Conservation (phyloP, 306 rosid genomes). For the Lathyrus sativus region DNA sequence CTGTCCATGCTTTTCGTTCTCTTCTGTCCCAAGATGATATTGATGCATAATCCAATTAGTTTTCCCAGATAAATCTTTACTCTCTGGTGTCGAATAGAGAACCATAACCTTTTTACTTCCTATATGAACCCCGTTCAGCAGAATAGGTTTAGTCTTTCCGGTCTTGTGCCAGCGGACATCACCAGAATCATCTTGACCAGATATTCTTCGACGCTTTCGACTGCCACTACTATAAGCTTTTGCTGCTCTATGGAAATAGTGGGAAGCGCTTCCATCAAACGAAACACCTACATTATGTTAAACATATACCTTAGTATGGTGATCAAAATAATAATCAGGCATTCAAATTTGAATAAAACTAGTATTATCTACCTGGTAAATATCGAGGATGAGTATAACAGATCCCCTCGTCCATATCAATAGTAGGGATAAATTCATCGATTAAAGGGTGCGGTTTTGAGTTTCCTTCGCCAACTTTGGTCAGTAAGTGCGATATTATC, state of each 20-base stretch:
- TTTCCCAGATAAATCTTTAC: slow-evolving; percentile 70
- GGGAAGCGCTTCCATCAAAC: slow-evolving; percentile 72
- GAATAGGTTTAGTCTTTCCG: slow-evolving; percentile 72
- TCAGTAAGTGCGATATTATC: slow-evolving; percentile 73
- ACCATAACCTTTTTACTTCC: slow-evolving; percentile 91
- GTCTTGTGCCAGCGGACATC: slow-evolving; percentile 93
- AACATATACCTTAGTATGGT: slow-evolving; percentile 14
- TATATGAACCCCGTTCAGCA: slow-evolving; percentile 55
- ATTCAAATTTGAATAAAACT: slow-evolving; percentile 23
- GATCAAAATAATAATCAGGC: slow-evolving; percentile 15
- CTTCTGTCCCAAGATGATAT: slow-evolving; percentile 70
- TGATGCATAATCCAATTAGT: slow-evolving; percentile 89
- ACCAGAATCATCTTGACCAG: slow-evolving; percentile 61
- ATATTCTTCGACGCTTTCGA: slow-evolving; percentile 73
- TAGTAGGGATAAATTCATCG: slow-evolving; percentile 67
- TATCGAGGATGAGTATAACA: slow-evolving; percentile 78
- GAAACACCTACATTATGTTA: slow-evolving; percentile 59
- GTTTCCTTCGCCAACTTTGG: slow-evolving; percentile 59
- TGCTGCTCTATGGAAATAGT: slow-evolving; percentile 76
- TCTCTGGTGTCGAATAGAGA: slow-evolving; percentile 49
- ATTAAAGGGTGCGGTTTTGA: slow-evolving; percentile 69
- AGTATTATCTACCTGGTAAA: slow-evolving; percentile 62
- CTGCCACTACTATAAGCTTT: slow-evolving; percentile 81
- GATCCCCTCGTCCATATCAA: slow-evolving; percentile 69
- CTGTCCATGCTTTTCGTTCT: slow-evolving; percentile 70